Base-by-base conservation (phyloP, 345 rosid genomes). In the Erysimum cheiranthoides region DNA sequence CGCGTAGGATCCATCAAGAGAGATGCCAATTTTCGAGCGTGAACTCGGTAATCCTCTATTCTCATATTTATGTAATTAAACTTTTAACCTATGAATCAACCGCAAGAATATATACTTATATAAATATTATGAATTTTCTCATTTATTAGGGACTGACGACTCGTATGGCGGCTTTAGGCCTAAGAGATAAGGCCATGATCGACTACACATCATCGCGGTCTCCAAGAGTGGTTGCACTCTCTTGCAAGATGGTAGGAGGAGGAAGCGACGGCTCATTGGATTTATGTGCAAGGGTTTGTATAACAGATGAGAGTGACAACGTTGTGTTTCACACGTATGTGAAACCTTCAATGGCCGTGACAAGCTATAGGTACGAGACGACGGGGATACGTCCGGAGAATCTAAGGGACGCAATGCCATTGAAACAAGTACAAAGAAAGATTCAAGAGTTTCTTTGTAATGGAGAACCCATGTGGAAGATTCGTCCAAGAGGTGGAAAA, bases 221-320 rank as follows among this genome's bases (percentile, higher is more conserved):
- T 12, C 75, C 87, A 3, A 82, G 82, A 68, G 85, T 84, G 8
- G 96, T 92, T 49, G 87, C 96, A 69, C 79, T 94, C 10, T 90
- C 92, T 71, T 92, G 96, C 85, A 92, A 94, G 79, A 90, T 89
- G 93, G 92, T 92, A 61, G 97, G 98, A 46, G 98, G 96, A 59
- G 95, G 96, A 73, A 92, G 89, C 62, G 98, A 90, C 60, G 96
- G 98, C 51, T 86, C 96, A 9, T 73, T 90, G 8, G 96, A 92
- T 52, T 63, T 90, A 40, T 92, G 96, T 49, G 97, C 90, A 2
- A 85, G 91, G 79, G 90, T 92, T 64, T 92, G 96, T 80, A 65
- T 94, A 49, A 83, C 87, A 21, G 97, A 94, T 61, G 95, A 94
- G 60, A 75, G 65, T 32, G 97, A 94, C 76, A 88, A 88, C 49